Percentiles rank a stretch among this genome's conserved stretches.
Evolutionary conservation across 805 yeast genomes (phyloP).

Genomic region (Tetrapisispora namnaoensis): DNA sequence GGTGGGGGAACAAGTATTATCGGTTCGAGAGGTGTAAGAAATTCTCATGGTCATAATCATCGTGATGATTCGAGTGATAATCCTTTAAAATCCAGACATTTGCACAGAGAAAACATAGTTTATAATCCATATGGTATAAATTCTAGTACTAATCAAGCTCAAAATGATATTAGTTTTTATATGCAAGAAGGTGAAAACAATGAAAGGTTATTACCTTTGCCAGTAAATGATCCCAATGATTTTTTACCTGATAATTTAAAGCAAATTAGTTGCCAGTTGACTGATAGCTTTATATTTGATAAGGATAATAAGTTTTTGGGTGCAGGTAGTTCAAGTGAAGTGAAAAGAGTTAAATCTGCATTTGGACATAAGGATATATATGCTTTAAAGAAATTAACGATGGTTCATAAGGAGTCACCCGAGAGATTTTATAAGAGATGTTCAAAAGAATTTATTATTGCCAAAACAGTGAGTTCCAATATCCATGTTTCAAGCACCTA

Average conservation of each 20-base stretch:
- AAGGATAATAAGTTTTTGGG: conserved; percentile 45
- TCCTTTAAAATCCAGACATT: conserved; percentile 6
- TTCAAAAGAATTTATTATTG: conserved; percentile 51
- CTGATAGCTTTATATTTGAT: conserved; percentile 44
- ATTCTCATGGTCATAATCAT: conserved; percentile 4
- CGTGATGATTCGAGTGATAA: background rate
- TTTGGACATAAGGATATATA: conserved; percentile 33
- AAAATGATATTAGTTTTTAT: conserved; percentile 22
- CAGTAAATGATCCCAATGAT: conserved; percentile 59
- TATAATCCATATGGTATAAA: conserved; percentile 56
- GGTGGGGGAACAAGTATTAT: conserved; percentile 22
- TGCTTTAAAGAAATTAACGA: conserved; percentile 57
- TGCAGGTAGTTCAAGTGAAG: conserved; percentile 64
- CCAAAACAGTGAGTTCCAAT: conserved; percentile 41
- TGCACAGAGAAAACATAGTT: conserved; percentile 34
- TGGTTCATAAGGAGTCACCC: conserved; percentile 53
- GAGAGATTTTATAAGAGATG: conserved; percentile 58
- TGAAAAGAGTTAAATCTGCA: conserved; percentile 38
- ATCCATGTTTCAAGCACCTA: conserved; percentile 49
- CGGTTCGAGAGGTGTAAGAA: conserved; percentile 14
- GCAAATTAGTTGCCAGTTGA: conserved; percentile 39
- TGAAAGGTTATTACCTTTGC: conserved; percentile 44
- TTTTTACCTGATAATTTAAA: conserved; percentile 45
- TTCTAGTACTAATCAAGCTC: conserved; percentile 3
- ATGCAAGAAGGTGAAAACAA: conserved; percentile 28